Evolutionary conservation across 164 flowering plant species (phyloP), one percentile per base, ranked within the genome.

Genomic region (Sextonia rubra): DNA sequence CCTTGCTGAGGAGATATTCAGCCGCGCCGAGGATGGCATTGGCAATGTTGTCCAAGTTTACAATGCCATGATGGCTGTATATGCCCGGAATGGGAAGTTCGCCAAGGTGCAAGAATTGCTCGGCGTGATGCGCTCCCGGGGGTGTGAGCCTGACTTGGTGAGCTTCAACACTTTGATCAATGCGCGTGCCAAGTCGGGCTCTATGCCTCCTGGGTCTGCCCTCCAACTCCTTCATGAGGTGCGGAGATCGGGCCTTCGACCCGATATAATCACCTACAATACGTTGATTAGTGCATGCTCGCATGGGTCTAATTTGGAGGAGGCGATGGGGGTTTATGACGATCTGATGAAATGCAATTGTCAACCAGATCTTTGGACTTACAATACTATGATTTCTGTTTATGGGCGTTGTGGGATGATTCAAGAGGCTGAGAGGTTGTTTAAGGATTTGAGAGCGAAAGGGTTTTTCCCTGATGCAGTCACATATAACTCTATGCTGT

Each of bases 11-110:
- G 97, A 93, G 74, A 84, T 93, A 2, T 95, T 90, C 68, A 68
- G 60, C 0, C 69, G 97, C 70, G 87, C 85, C 0, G 95, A 91
- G 82, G 70, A 82, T 4, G 74, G 75, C 3, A 74, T 79, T 24
- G 91, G 82, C 18, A 68, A 85, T 70, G 86, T 88, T 0, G 93
- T 93, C 12, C 95, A 93, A 70, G 98, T 95, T 2, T 93, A 89
- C 66, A 95, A 93, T 81, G 91, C 99, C 0, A 90, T 93, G 93
- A 95, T 95, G 99, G 98, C 94, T 22, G 97, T 93, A 37, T 90
- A 93, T 78, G 94, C 97, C 0, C 78, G 97, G 77, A 87, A 74
- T 75, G 99, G 97, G 26, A 77, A 81, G 76, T 93, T 91, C 68
- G 7, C 66, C 6, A 86, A 87, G 83, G 97, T 90, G 26, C 86